A percentile compares a stretch with the other conserved stretches of the same genome.
phyloP scores from a whole-genome alignment of 306 rosid genomes.

The Trifolium pratense region DNA sequence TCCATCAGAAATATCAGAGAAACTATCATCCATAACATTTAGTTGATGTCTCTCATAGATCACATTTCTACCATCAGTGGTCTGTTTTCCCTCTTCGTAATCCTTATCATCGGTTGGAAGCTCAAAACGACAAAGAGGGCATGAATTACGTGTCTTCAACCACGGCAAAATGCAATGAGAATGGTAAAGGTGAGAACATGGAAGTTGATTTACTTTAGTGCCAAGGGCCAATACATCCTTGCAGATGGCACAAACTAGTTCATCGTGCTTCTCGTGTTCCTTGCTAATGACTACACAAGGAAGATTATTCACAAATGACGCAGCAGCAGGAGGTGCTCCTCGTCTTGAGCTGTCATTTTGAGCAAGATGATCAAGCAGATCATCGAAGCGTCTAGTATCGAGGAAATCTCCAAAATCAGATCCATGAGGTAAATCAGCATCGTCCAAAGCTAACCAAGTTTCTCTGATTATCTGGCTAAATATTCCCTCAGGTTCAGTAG shows the following conservation, averaged over 20 bases:
- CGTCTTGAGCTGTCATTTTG: constrained; percentile 77
- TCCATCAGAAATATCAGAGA: constrained; percentile 49
- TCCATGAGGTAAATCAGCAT: constrained; percentile 49
- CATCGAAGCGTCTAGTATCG: constrained; percentile 69
- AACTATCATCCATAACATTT: constrained; percentile 52
- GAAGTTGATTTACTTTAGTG: constrained; percentile 77
- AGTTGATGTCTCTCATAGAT: constrained; percentile 50
- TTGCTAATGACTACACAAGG: constrained; percentile 61
- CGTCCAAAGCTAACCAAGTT: constrained; percentile 55
- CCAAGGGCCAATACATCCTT: constrained; percentile 68
- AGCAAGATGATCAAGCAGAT: constrained; percentile 75
- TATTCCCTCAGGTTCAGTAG: constrained; percentile 55
- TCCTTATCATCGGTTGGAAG: constrained; percentile 94
- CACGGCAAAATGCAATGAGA: constrained; percentile 85
- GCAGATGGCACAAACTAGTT: constrained; percentile 84
- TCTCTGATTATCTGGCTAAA: constrained; percentile 50
- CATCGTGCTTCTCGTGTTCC: constrained; percentile 72
- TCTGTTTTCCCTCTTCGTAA: constrained; percentile 78
- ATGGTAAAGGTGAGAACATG: constrained; percentile 91
- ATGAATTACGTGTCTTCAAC: constrained; percentile 85
- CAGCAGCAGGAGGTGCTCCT: constrained; percentile 91
- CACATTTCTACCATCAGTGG: constrained; percentile 42
- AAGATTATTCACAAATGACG: constrained; percentile 60
- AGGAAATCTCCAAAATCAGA: constrained; percentile 69
- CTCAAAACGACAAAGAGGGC: constrained; percentile 94